phyloP scores from a whole-genome alignment of 768 basidiomycete species.

The Infundibulicybe gibba region DNA sequence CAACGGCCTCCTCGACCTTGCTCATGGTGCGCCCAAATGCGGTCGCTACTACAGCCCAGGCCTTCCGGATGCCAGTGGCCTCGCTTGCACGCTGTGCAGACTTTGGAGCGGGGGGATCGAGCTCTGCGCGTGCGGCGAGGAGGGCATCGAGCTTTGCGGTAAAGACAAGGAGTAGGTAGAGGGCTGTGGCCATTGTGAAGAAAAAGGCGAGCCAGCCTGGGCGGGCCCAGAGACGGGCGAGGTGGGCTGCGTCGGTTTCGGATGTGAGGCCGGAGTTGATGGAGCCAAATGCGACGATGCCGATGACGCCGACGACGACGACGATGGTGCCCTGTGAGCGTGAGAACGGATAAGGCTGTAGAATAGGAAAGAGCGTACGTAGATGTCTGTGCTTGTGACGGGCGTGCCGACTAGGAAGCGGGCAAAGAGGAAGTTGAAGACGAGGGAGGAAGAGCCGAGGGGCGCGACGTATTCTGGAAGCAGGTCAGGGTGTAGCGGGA shows the following conservation, averaged over 20 bases:
- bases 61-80: conserved; percentile 3
- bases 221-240: conserved; percentile 84
- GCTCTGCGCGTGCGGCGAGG: conserved; percentile 65
- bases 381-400: conserved; percentile 80
- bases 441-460: conserved; percentile 86
- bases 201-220: conserved; percentile 91
- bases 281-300: conserved; percentile 84
- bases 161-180: conserved; percentile 63
- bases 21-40: conserved; percentile 29
- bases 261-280: conserved; percentile 76
- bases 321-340: conserved; percentile 78
- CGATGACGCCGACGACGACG: conserved; percentile 81
- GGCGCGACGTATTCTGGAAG: conserved; percentile 90
- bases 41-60: conserved; percentile 28
- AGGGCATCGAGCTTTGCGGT: conserved; percentile 72
- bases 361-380: too few species aligned
- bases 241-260: conserved; percentile 69
- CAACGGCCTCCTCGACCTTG: conserved; percentile 59
- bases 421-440: conserved; percentile 97
- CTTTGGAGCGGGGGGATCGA: conserved; percentile 52
- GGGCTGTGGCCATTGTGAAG: conserved; percentile 69
- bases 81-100: conserved; percentile 22
- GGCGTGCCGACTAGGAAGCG: conserved; percentile 84
- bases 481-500: conserved; percentile 4
- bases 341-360: too few species aligned